Evolutionary conservation across 257 asterid genomes (phyloP).

Genomic region (Scutellaria baicalensis): DNA sequence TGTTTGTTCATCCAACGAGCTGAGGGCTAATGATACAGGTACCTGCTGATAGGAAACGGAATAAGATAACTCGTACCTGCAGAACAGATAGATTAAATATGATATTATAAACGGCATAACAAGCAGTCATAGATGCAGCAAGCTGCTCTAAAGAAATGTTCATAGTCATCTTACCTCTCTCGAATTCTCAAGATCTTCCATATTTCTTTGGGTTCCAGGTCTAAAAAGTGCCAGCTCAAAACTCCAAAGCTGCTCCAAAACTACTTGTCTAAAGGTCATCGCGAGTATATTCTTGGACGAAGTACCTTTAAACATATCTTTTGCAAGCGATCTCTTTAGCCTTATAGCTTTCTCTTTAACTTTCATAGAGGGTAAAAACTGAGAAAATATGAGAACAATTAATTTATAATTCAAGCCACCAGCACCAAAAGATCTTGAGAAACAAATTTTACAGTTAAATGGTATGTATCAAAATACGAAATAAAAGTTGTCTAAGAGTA

Average conservation of each 20-base stretch:
- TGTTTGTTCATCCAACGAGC: constrained; percentile 48
- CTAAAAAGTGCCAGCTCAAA: constrained; percentile 57
- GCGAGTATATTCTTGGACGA: constrained; percentile 63
- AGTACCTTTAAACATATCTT: constrained; percentile 44
- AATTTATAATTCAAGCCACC: not conserved
- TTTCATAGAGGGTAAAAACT: constrained; percentile 80
- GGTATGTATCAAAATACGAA: not conserved
- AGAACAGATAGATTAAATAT: constrained; percentile 51
- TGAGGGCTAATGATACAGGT: constrained; percentile 55
- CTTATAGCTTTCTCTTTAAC: constrained; percentile 69
- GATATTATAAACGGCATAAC: constrained; percentile 28
- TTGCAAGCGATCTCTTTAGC: constrained; percentile 45
- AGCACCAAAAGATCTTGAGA: not conserved
- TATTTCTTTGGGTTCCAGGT: constrained; percentile 64
- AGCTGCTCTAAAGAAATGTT: not conserved
- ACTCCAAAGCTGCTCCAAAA: constrained; percentile 65
- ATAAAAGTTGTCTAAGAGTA: too few relatives aligned
- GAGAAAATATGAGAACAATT: constrained; percentile 15
- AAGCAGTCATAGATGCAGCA: not conserved
- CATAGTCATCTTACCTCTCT: constrained; percentile 55
- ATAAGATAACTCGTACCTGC: constrained; percentile 93
- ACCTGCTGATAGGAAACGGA: constrained; percentile 90
- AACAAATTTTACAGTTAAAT: not conserved
- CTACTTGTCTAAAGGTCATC: constrained; percentile 88
- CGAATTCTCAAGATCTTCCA: constrained; percentile 62